Evolutionary conservation across 768 basidiomycete genomes (phyloP), one percentile per base, ranked within the genome.

Genomic region (Clitopilus passeckerianus): DNA sequence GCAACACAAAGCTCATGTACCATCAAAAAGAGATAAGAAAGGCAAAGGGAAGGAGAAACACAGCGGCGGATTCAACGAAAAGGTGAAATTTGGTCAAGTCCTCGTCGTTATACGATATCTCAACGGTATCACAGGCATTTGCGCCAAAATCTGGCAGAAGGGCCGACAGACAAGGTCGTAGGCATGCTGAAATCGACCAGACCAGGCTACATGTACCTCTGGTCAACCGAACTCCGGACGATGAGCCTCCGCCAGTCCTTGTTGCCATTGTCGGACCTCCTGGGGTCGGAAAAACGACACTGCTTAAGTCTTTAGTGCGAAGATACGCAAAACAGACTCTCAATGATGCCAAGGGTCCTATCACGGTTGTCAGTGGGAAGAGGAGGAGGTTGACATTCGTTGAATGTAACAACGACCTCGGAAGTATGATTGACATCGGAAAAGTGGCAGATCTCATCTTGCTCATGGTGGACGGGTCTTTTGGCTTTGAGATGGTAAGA

Each of bases 381-480:
- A 93, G 87, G 66, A 82, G 93, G 54, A 79, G 97, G 14, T 77
- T 98, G n/a, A 98, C 97, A 0, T 94, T 98, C 70, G 83, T 99
- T 55, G 97, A 98, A 73, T 98, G 95, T 76, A 95, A 95, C 67
- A 98, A 94, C 70, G 95, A 98, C 76, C 80, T 98, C 65, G 95
- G 95, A 72, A 93, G 94, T 56, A 98, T 98, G 96, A 92, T 98
- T 64, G 97, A 99, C 80, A 81, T 98, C 66, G 96, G 88, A 58
- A 99, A 99, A 75, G 86, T 98, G 59, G 97, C 93, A 7, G 97
- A 98, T 74, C 81, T 99, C 59, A 91, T 98, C 5, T 80, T 99
- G 50, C 86, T 99, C 63, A 95, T 98, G 94, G 89, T 98, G 63
- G 97, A 99, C 68, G 96, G 91, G 3, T 95, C 93, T 24, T 98